Evolutionary conservation across 352 stramenopile species (phyloP).

Genomic region (Phytopythium litorale): DNA sequence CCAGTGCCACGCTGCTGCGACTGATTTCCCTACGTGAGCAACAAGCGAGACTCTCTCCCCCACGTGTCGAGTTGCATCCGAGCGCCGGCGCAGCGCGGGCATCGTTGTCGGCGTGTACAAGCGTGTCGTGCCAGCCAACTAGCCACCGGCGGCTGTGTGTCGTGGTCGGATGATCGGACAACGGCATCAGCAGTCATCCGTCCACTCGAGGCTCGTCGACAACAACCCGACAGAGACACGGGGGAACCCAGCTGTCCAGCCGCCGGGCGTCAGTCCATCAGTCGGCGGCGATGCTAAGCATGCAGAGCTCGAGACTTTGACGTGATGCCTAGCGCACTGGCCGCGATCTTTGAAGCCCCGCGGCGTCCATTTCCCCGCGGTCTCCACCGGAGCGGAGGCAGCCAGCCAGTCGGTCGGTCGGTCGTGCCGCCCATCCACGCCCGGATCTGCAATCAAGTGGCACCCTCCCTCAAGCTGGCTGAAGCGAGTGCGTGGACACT

Average conservation of each 20-base stretch:
- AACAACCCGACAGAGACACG: too few relatives aligned
- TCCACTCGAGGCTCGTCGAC: too few relatives aligned
- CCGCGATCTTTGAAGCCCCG: background rate
- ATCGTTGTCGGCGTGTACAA: background rate
- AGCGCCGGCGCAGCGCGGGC: background rate
- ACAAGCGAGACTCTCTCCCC: background rate
- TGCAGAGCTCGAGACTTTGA: background rate
- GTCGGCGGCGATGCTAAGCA: too few relatives aligned
- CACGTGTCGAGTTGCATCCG: background rate
- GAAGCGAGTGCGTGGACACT: background rate
- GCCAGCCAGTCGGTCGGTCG: background rate
- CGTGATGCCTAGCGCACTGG: background rate
- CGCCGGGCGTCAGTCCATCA: too few relatives aligned
- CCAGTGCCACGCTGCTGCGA: background rate
- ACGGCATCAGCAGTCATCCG: too few relatives aligned
- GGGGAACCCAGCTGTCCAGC: too few relatives aligned
- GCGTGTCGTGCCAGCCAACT: too few relatives aligned
- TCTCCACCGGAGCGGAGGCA: background rate
- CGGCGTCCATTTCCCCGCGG: background rate
- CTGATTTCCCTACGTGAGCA: background rate
- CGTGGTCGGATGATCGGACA: too few relatives aligned
- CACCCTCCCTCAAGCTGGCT: background rate
- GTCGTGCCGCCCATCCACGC: background rate
- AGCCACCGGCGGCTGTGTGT: too few relatives aligned
- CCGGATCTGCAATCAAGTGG: constrained; percentile 4